Evolutionary conservation across 768 basidiomycete species (phyloP).

Genomic region (Rhodotorula kratochvilovae): DNA sequence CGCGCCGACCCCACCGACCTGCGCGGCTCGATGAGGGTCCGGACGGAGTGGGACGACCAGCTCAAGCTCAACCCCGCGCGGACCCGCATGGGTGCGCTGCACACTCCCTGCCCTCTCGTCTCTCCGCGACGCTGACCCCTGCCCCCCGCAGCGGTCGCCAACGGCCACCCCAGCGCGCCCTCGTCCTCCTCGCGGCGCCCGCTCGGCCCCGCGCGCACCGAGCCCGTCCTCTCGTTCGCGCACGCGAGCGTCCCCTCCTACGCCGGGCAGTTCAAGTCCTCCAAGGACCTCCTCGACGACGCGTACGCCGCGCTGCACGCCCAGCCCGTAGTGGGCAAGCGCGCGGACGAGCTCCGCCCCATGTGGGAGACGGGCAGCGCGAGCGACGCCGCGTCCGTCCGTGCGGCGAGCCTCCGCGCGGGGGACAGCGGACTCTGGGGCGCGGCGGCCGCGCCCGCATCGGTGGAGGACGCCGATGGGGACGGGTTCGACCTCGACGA

Average conservation of each 20-base stretch:
- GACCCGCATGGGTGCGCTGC: constrained; percentile 8
- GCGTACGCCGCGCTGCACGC: constrained; percentile 3
- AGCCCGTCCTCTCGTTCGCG: constrained; percentile 15
- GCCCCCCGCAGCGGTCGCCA: constrained; percentile 4
- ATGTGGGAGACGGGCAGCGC: constrained; percentile 16
- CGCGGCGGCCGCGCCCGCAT: not conserved
- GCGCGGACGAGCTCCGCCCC: constrained; percentile 16
- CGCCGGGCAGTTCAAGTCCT: constrained; percentile 8
- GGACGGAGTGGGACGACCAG: not conserved
- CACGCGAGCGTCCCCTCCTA: not conserved
- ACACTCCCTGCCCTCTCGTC: not conserved
- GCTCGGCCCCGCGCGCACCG: constrained; percentile 16
- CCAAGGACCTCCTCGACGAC: constrained; percentile 7
- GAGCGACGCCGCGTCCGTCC: not conserved
- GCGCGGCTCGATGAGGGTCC: constrained; percentile 16
- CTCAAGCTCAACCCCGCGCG: not conserved
- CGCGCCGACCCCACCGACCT: not conserved
- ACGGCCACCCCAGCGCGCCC: not conserved
- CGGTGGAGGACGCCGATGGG: constrained; percentile 5
- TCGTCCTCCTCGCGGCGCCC: constrained; percentile 13
- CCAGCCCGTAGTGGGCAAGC: not conserved
- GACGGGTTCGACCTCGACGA: constrained; percentile 37
- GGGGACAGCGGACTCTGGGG: constrained; percentile 7
- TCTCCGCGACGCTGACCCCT: not conserved
- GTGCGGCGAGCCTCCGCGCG: not conserved